Percentiles rank a stretch among this genome's conserved stretches.
These are phyloP conservation scores for Symbiotaphrina buchneri DNA, from an alignment of 495 filamentous ascomycete genomes.

Conservation along the genomic window DNA sequence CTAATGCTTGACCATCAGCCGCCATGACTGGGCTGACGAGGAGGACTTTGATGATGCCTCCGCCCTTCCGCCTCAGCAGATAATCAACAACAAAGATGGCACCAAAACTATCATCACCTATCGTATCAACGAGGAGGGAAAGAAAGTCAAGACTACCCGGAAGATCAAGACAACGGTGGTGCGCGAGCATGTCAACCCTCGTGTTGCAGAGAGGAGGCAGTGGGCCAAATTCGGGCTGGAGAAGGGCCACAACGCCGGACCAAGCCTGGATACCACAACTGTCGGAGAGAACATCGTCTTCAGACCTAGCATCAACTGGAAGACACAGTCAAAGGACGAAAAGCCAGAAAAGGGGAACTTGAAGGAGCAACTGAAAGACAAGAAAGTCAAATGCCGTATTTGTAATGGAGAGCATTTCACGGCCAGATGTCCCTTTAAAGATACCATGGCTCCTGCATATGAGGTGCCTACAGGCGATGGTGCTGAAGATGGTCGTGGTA, in stretches of 20 bases:
- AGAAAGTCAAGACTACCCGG: slow-evolving; percentile 90
- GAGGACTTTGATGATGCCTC: slow-evolving; percentile 69
- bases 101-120: slow-evolving; percentile 88
- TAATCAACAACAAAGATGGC: slow-evolving; percentile 89
- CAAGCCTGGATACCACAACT: slow-evolving; percentile 64
- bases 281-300: slow-evolving; percentile 97
- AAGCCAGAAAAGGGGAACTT: slow-evolving; percentile 40
- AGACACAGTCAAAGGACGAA: slow-evolving; percentile 67
- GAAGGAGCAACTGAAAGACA: slow-evolving; percentile 88
- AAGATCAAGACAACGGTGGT: slow-evolving; percentile 76
- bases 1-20: no score
- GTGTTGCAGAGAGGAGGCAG: slow-evolving; percentile 74
- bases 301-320: slow-evolving; percentile 75
- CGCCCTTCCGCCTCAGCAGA: slow-evolving; percentile 62
- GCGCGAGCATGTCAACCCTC: slow-evolving; percentile 84
- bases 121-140: slow-evolving; percentile 75
- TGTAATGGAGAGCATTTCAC: slow-evolving; percentile 98
- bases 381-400: slow-evolving; percentile 99
- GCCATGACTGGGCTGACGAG: slow-evolving; percentile 90
- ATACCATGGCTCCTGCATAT: slow-evolving; percentile 57
- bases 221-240: slow-evolving; percentile 91
- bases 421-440: slow-evolving; percentile 76
- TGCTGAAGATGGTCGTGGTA: slow-evolving; percentile 29
- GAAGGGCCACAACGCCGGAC: slow-evolving; percentile 41
- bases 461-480: slow-evolving; percentile 26